Base-by-base conservation (phyloP, 495 filamentous ascomycete species). In the Aspergillus steynii region DNA sequence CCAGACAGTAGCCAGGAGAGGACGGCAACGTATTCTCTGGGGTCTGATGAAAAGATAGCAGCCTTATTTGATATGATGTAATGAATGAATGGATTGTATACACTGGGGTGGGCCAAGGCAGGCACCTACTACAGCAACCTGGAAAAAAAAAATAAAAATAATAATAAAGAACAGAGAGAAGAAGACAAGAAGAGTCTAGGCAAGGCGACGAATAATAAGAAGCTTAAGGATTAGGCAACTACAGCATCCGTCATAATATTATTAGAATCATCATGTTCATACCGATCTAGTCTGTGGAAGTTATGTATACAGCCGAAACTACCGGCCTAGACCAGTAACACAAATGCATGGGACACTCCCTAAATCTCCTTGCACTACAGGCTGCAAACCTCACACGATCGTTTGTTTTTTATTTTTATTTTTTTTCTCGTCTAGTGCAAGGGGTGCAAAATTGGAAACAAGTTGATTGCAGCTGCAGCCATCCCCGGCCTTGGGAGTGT, bases 31-130 rank as follows among this genome's bases (percentile, higher is more conserved):
- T 66, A 67, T 52, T 61, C 71, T 27, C 66, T 74, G 32, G 74
- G 65, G 15, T 71, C 71, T 10, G 70, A 73, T 26, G 67, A 68
- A 55, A 75, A 69, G 60, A 61, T 81, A n/a, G 70, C 65, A 48
- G 74, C 71, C 14, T 50, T 81, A 37, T 55, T 80, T 49, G 71
- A 78, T 53, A 74, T 76, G 73, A 70, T 65, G 63, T 67, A 53
- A 71, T 59, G 65, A 72, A 46, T 25, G 25, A 34, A 46, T 31
- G 29, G 12, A 3, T 27, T 29, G 15, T 15, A 10, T n/a, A 52
- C n/a, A 52, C 6, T 49, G n/a, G 15, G 9, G 26, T 49, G 15
- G 47, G 7, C 15, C 1, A 49, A 5, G 7, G 9, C 14, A 6
- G 1, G 47, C 5, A 49, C 31, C 31, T 7, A 34, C 31, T 7